Conservation (phyloP, 1,139 yeast species). For the Taiozyma sp. region DNA sequence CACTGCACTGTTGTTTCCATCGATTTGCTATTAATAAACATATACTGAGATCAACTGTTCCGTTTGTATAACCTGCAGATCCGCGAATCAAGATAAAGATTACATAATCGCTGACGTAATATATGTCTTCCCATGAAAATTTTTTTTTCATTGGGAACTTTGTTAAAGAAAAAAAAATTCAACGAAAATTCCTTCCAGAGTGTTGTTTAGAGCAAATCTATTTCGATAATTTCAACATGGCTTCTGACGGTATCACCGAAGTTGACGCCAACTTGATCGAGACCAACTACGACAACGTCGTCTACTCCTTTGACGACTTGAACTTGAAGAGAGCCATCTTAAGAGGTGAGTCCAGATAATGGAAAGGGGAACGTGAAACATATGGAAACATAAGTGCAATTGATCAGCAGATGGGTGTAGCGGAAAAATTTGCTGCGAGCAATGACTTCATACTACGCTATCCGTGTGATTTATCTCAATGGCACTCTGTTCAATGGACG, state of each 20-base stretch:
- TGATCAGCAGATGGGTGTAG: background rate
- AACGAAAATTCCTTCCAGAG: background rate
- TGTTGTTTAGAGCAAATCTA: background rate
- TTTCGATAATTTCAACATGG: constrained; percentile 11
- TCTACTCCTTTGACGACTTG: constrained; percentile 82
- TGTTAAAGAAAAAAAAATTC: background rate
- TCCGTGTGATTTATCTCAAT: background rate
- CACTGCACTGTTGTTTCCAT: background rate
- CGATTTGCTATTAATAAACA: background rate
- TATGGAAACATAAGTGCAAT: background rate
- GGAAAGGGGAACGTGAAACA: background rate
- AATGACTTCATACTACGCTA: background rate
- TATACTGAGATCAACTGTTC: background rate
- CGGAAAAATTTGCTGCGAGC: background rate
- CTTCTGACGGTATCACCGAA: constrained; percentile 62
- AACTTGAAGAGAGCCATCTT: constrained; percentile 73
- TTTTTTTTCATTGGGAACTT: background rate
- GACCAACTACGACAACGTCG: constrained; percentile 97
- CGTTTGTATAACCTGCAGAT: background rate
- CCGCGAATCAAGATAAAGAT: background rate
- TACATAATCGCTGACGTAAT: background rate
- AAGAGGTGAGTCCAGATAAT: constrained; percentile 43
- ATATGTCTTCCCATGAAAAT: background rate
- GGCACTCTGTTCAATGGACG: background rate
- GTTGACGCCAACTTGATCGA: constrained; percentile 82